These are phyloP conservation scores for Hsuehochloa calcarea DNA, from an alignment of 176 grass and related monocot genomes.

Conservation along the genomic window DNA sequence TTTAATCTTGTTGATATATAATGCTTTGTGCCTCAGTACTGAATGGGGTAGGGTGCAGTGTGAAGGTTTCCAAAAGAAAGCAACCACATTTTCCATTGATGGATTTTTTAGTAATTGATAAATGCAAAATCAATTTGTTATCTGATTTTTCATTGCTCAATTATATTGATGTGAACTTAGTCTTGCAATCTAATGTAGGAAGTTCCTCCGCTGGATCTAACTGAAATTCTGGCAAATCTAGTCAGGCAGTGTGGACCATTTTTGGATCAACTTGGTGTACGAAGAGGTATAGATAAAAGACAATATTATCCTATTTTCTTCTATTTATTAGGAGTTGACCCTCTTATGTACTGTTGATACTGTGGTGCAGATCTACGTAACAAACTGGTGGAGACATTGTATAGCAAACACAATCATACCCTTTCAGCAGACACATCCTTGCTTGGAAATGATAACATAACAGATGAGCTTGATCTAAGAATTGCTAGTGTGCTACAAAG, in stretches of 20 bases:
- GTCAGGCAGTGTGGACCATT: conserved; percentile 68
- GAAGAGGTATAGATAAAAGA: conserved; percentile 43
- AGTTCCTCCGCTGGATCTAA: conserved; percentile 57
- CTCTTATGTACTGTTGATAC: background rate
- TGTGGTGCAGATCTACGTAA: conserved; percentile 55
- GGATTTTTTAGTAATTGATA: background rate
- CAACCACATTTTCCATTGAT: background rate
- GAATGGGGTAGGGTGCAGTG: background rate
- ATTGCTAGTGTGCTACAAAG: conserved; percentile 61
- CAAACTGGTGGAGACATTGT: conserved; percentile 60
- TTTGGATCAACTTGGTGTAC: conserved; percentile 70
- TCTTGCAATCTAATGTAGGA: conserved; percentile 39
- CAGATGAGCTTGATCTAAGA: conserved; percentile 70
- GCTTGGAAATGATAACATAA: conserved; percentile 45
- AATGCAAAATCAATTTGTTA: background rate
- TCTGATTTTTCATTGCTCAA: background rate
- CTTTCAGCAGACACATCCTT: conserved; percentile 46
- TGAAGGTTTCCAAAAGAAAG: background rate
- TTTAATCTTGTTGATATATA: background rate
- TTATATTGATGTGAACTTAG: background rate
- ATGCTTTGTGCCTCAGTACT: background rate
- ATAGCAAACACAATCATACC: conserved; percentile 46
- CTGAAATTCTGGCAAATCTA: conserved; percentile 60
- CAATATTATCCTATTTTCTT: background rate
- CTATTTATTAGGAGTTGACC: background rate